Base-by-base conservation (phyloP, 2,329 filamentous ascomycete genomes). In the Zymoseptoria tritici region DNA sequence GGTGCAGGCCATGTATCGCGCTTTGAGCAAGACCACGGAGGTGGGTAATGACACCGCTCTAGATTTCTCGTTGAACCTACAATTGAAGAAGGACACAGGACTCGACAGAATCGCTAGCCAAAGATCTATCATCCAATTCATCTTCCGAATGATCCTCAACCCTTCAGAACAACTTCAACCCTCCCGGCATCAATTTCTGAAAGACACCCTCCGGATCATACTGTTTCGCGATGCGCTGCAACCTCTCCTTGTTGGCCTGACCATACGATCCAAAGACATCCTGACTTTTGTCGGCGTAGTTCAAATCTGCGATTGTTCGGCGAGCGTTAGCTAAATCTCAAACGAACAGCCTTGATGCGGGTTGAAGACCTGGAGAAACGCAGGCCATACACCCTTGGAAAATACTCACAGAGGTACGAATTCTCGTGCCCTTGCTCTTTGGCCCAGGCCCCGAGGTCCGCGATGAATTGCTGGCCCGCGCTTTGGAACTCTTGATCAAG, bases 121-220 rank as follows among this genome's bases (percentile, higher is more conserved):
- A 2, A 29, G 26, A 29, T 29, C 8, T 9, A 29, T 29, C 26
- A 9, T 29, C 26, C 9, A 29, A 29, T 9, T 29, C 26, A 29
- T 29, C 26, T 29, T 29, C 5, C 26, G 8, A 29, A 9, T 9
- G 26, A 29, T 29, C 26, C 7, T 9, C 26, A 16, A 46, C 11
- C 13, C 36, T 46, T 46, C 36, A 46, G 36, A 46, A 58, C 13
- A 59, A 21, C 49, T 63, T 63, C 49, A 62, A 60, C 5, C 57
- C 57, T 50, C 62, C 62, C 16, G 62, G 62, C 46, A 60, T 21
- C 55, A 60, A 31, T 16, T 57, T 55, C 51, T 62, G 55, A 24
- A 64, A 62, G 20, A 64, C 36, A 9, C 52, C 53, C 9, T 64
- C 55, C 3, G 62, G 60, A 36, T 62, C 62, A 49, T 62, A 62